Evolutionary conservation across 306 rosid genomes (phyloP).

Genomic region (Quercus suber): DNA sequence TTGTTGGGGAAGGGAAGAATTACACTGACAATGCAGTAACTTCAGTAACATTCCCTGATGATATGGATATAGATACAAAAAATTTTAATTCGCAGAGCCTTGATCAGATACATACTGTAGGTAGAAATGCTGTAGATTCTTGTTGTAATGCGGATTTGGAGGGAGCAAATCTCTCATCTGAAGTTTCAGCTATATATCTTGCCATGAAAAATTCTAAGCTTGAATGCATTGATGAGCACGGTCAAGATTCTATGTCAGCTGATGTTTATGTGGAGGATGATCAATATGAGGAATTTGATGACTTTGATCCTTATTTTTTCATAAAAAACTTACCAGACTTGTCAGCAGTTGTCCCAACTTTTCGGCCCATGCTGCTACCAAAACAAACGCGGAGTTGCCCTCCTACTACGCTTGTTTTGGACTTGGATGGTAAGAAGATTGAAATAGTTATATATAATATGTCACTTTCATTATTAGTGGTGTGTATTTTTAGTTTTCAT

Average conservation of each 20-base stretch:
- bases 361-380: slow-evolving; percentile 81
- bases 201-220: slow-evolving; percentile 86
- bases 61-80: slow-evolving; percentile 36
- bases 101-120: slow-evolving; percentile 25
- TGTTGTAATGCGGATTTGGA: slow-evolving; percentile 58
- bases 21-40: slow-evolving; percentile 14
- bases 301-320: slow-evolving; percentile 91
- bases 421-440: slow-evolving; percentile 83
- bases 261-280: slow-evolving; percentile 72
- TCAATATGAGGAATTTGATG: slow-evolving; percentile 75
- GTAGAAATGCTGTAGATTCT: slow-evolving; percentile 29
- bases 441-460: neutral
- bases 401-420: slow-evolving; percentile 86
- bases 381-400: slow-evolving; percentile 99
- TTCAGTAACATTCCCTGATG: slow-evolving; percentile 29
- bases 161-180: slow-evolving; percentile 60
- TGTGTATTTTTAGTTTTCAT: neutral
- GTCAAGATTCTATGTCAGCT: slow-evolving; percentile 80
- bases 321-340: slow-evolving; percentile 87
- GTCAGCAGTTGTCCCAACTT: slow-evolving; percentile 86
- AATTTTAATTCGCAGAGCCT: slow-evolving; percentile 1
- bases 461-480: neutral
- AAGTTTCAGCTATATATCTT: slow-evolving; percentile 77
- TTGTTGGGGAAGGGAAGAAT: slow-evolving; percentile 20
- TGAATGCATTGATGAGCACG: slow-evolving; percentile 87